Conservation (phyloP, 2,329 filamentous ascomycete genomes). For the Chrysosporium queenslandicum region DNA sequence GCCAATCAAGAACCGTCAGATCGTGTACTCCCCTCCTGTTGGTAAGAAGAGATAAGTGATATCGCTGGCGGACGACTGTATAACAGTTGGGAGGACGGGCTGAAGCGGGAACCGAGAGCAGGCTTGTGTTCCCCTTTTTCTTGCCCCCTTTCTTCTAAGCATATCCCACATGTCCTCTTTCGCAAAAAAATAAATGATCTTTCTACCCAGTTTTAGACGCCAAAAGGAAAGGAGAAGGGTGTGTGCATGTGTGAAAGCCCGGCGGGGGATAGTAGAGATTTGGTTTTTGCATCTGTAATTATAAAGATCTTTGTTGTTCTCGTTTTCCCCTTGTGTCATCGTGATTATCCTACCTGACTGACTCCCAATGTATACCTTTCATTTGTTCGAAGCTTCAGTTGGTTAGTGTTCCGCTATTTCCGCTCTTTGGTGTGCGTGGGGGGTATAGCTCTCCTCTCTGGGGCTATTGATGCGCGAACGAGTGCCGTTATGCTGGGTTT, state of each 20-base stretch:
- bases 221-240: neutral
- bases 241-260: neutral
- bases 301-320: constrained; percentile 10
- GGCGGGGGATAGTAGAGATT: neutral
- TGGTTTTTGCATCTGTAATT: constrained; percentile 9
- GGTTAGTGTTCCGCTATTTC: neutral
- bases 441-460: constrained; percentile 1
- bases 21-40: constrained; percentile 69
- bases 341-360: constrained; percentile 2
- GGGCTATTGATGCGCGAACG: too few species aligned
- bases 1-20: constrained; percentile 88
- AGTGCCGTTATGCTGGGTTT: too few species aligned
- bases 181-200: neutral
- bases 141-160: neutral
- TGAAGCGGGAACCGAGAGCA: neutral
- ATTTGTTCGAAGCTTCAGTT: constrained; percentile 1
- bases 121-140: neutral
- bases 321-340: constrained; percentile 2
- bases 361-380: constrained; percentile 8
- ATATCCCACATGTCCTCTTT: neutral
- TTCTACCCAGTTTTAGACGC: constrained; percentile 11
- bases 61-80: neutral
- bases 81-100: neutral
- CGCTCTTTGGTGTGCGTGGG: neutral
- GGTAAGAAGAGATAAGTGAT: constrained; percentile 21